Conservation (phyloP, 768 basidiomycete species). For the Scleroderma citrinum region DNA sequence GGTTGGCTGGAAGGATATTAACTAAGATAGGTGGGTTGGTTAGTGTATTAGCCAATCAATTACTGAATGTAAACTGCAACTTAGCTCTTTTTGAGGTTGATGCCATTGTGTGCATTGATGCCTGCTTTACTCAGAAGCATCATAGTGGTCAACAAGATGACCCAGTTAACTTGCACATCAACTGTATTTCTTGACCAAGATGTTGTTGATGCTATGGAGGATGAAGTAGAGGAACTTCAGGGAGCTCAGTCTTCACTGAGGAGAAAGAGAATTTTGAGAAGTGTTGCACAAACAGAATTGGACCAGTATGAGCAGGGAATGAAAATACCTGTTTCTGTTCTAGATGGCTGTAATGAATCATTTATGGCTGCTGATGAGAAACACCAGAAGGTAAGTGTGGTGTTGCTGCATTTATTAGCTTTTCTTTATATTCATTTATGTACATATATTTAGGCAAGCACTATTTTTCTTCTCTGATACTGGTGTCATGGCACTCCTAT, state of each 20-base stretch:
- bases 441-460: slow-evolving; percentile 8
- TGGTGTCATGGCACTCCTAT: slow-evolving; percentile 20
- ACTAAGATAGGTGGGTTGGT: slow-evolving; percentile 1
- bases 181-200: slow-evolving; percentile 14
- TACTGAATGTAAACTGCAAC: too few species aligned
- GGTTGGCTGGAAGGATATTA: not conserved
- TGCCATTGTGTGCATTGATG: slow-evolving; percentile 28
- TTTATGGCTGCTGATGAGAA: slow-evolving; percentile 17
- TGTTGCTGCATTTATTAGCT: too few species aligned
- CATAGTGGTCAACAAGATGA: slow-evolving; percentile 7
- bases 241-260: not conserved
- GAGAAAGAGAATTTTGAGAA: not conserved
- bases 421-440: not conserved
- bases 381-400: slow-evolving; percentile 4
- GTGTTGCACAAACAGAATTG: not conserved
- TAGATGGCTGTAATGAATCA: slow-evolving; percentile 28
- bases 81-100: slow-evolving; percentile 13
- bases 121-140: slow-evolving; percentile 30
- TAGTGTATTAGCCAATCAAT: not conserved
- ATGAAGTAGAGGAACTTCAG: not conserved
- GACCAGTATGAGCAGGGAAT: slow-evolving; percentile 17
- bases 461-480: slow-evolving; percentile 12
- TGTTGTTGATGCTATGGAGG: not conserved
- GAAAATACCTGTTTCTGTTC: slow-evolving; percentile 22
- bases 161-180: slow-evolving; percentile 12